phyloP scores from a whole-genome alignment of 169 alveolate species.

The Plasmodium blacklocki region DNA sequence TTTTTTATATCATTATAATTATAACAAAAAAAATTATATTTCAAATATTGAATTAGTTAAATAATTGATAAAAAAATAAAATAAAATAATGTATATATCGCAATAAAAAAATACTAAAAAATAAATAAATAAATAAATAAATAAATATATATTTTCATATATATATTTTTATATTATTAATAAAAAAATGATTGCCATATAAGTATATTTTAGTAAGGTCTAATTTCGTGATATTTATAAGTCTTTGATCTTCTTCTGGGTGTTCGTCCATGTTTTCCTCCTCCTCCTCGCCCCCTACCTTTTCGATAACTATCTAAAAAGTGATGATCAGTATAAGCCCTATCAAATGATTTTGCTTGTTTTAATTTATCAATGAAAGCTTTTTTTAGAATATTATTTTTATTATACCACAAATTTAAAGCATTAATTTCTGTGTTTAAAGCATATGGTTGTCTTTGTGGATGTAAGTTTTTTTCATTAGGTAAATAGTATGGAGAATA shows the following conservation, averaged over 20 bases:
- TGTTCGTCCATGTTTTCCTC: constrained; percentile 89
- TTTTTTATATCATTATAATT: too few species aligned
- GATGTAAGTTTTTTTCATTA: constrained; percentile 57
- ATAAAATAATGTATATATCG: too few species aligned
- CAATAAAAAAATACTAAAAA: too few species aligned
- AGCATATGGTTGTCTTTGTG: constrained; percentile 78
- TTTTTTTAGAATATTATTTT: constrained; percentile 69
- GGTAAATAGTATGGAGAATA: constrained; percentile 87
- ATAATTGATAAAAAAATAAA: too few species aligned
- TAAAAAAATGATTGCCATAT: neutral
- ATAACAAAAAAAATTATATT: too few species aligned
- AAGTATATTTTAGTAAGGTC: constrained; percentile 79
- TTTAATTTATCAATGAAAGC: constrained; percentile 64
- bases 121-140: neutral
- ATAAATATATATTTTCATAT: neutral
- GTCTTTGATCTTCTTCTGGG: constrained; percentile 88
- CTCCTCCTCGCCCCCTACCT: constrained; percentile 89
- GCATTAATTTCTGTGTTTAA: constrained; percentile 80
- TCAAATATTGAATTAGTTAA: too few species aligned
- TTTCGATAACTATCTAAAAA: constrained; percentile 85
- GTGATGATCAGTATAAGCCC: constrained; percentile 85
- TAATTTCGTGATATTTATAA: constrained; percentile 81
- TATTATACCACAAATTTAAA: constrained; percentile 77
- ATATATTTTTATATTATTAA: neutral
- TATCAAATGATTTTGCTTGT: constrained; percentile 82